These are phyloP conservation scores for Colletotrichum orchidophilum DNA, from an alignment of 2,329 filamentous ascomycete species.

Conservation along the genomic window DNA sequence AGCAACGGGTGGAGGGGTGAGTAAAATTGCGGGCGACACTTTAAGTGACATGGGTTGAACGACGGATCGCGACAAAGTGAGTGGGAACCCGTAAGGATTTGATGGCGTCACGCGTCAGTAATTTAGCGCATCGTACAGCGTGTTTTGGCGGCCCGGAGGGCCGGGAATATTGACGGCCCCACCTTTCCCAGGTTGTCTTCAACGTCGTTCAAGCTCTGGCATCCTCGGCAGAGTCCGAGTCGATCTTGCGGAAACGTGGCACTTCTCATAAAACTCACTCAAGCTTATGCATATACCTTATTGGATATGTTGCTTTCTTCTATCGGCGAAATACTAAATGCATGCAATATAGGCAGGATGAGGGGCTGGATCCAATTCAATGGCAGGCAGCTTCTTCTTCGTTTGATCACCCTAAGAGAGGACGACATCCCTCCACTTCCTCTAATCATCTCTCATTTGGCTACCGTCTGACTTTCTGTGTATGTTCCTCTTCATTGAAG, in stretches of 20 bases:
- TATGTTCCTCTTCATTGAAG: no score
- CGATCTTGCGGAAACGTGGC: background rate
- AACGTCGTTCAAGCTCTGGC: background rate
- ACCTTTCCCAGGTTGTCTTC: background rate
- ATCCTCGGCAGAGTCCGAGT: background rate
- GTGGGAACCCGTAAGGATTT: background rate
- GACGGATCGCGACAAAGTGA: conserved; percentile 8
- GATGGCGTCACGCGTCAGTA: conserved; percentile 23
- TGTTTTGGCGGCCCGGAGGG: background rate
- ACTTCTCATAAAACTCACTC: background rate
- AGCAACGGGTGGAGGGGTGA: background rate
- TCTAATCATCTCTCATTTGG: no score
- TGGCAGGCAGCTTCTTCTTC: no score
- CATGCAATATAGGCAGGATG: no score
- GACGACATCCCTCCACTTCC: no score
- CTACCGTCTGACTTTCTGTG: no score
- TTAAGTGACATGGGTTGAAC: background rate
- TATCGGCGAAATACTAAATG: no score
- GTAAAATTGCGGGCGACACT: conserved; percentile 3
- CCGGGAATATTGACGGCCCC: background rate
- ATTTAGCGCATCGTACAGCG: conserved; percentile 17
- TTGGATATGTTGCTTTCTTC: no score
- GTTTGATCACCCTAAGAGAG: no score
- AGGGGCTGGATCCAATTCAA: no score
- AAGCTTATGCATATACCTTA: no score